A percentile compares a stretch with the other conserved stretches of the same genome.
phyloP scores from a whole-genome alignment of 345 rosid species.

The Schrenkiella parvula region DNA sequence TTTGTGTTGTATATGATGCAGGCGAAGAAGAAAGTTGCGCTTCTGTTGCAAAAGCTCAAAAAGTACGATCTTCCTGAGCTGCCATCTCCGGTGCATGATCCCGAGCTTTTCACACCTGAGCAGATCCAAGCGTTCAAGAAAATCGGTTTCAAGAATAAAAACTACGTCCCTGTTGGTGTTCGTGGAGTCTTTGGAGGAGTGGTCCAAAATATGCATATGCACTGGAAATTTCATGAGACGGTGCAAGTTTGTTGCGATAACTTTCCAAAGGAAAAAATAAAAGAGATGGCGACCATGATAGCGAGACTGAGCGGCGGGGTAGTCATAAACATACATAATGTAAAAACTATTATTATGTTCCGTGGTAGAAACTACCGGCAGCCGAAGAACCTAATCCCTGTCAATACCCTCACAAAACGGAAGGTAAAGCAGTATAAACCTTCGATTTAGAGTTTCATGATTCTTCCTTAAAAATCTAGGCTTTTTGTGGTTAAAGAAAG shows the following conservation, averaged over 20 bases:
- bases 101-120: slow-evolving; percentile 80
- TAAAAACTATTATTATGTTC: slow-evolving; percentile 92
- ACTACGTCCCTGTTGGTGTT: slow-evolving; percentile 95
- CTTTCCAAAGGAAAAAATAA: slow-evolving; percentile 87
- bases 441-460: neutral
- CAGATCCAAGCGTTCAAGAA: slow-evolving; percentile 83
- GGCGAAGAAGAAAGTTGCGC: slow-evolving; percentile 96
- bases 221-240: slow-evolving; percentile 99
- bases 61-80: slow-evolving; percentile 90
- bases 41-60: slow-evolving; percentile 87
- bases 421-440: slow-evolving; percentile 47
- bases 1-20: slow-evolving; percentile 22
- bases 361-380: slow-evolving; percentile 98
- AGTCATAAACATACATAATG: slow-evolving; percentile 77
- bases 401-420: slow-evolving; percentile 91
- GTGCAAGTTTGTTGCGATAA: slow-evolving; percentile 96
- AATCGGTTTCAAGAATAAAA: slow-evolving; percentile 84
- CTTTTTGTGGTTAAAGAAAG: neutral
- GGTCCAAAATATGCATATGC: slow-evolving; percentile 96
- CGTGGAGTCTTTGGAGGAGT: slow-evolving; percentile 99
- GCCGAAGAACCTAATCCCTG: slow-evolving; percentile 87
- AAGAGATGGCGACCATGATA: slow-evolving; percentile 92
- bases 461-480: neutral
- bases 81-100: slow-evolving; percentile 83
- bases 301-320: slow-evolving; percentile 91